A percentile compares a stretch with the other conserved stretches of the same genome.
Conservation (phyloP, 2,329 filamentous ascomycete species). For the Arthrobotrys pseudoclavata region DNA sequence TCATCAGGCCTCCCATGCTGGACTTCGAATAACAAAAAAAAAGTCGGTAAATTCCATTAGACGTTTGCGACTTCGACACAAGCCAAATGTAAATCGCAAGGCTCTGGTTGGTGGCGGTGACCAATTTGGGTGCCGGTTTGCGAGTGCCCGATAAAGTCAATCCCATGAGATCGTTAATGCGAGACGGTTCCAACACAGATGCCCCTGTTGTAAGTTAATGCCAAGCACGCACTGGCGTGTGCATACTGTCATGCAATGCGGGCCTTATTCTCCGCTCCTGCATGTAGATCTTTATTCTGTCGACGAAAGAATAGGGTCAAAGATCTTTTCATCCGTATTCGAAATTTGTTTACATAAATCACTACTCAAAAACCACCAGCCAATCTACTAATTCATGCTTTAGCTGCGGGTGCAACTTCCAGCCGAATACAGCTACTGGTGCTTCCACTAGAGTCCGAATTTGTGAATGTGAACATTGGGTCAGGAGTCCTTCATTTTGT, state of each 20-base stretch:
- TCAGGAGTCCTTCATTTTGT: not conserved
- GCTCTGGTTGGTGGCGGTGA: conserved; percentile 8
- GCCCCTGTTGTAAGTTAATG: conserved; percentile 27
- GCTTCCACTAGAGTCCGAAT: not conserved
- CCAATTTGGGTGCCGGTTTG: conserved; percentile 23
- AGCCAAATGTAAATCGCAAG: not conserved
- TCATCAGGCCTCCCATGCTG: conserved; percentile 16
- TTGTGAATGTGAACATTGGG: not conserved
- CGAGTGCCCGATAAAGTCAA: conserved; percentile 12
- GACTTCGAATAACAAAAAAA: not conserved
- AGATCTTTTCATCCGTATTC: not conserved
- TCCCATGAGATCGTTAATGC: conserved; percentile 15
- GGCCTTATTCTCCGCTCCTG: conserved; percentile 6
- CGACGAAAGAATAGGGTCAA: conserved; percentile 4
- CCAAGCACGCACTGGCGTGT: conserved; percentile 15
- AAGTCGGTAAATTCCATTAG: conserved; percentile 3
- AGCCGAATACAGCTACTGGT: conserved; percentile 1
- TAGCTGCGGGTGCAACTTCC: conserved; percentile 2
- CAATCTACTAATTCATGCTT: conserved; percentile 13
- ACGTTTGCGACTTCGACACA: not conserved
- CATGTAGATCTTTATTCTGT: conserved; percentile 16
- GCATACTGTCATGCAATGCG: conserved; percentile 27
- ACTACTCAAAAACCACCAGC: not conserved
- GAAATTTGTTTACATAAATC: not conserved
- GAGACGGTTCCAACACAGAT: conserved; percentile 23